Conservation (phyloP, 2,329 filamentous ascomycete genomes). For the Microsporum ferrugineum region DNA sequence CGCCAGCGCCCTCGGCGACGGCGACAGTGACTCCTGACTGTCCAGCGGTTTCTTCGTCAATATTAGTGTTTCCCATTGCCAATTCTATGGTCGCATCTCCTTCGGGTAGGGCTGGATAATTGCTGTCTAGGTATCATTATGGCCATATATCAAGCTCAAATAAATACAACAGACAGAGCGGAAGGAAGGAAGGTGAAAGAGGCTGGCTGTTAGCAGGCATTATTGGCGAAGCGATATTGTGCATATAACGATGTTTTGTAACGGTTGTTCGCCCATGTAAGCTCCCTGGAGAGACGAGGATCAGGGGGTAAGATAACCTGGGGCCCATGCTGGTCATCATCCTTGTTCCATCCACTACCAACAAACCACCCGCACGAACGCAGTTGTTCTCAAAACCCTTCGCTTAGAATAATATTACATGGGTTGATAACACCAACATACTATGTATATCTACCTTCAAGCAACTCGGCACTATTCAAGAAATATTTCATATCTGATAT, state of each 20-base stretch:
- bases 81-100: background rate
- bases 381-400: background rate
- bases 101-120: background rate
- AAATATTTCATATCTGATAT: too few relatives aligned
- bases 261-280: background rate
- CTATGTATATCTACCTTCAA: background rate
- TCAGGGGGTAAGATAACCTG: background rate
- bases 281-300: too few relatives aligned
- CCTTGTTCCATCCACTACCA: background rate
- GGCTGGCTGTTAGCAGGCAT: background rate
- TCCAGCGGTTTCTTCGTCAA: background rate
- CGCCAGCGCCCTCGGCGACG: background rate
- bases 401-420: background rate
- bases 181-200: background rate
- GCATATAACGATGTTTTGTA: background rate
- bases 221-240: background rate
- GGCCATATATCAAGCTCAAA: background rate
- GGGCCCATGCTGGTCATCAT: background rate
- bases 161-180: background rate
- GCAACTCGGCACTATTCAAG: too few relatives aligned
- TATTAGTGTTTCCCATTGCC: background rate
- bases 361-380: background rate
- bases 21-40: background rate
- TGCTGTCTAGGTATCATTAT: background rate
- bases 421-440: background rate